Conservation (phyloP, 495 filamentous ascomycete genomes). For the Penicillium bialowiezense region DNA sequence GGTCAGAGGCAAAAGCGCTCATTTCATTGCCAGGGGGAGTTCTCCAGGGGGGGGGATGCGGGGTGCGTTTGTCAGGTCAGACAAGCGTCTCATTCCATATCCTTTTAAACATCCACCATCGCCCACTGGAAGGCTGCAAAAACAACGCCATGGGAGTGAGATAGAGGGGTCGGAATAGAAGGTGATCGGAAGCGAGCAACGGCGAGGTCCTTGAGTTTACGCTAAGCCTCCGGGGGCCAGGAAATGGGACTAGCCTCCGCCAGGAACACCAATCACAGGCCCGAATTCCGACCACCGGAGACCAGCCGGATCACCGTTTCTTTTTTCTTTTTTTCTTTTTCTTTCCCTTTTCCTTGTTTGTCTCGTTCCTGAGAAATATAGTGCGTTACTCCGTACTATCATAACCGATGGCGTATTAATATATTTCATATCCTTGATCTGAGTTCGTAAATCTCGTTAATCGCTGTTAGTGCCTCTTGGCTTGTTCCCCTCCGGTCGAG, state of each 20-base stretch:
- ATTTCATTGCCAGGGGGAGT: neutral
- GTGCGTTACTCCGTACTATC: no score
- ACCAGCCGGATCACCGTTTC: conserved; percentile 4
- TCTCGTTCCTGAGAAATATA: no score
- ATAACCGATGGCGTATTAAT: no score
- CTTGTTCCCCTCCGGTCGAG: neutral
- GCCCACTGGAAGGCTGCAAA: no score
- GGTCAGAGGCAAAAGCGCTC: neutral
- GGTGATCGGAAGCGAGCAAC: conserved; percentile 2
- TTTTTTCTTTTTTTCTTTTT: neutral
- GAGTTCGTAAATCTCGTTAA: neutral
- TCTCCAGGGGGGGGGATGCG: neutral
- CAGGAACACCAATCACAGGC: conserved; percentile 1
- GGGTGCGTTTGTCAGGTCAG: neutral
- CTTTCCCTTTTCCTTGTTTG: neutral
- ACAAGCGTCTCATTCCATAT: no score
- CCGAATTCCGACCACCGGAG: neutral
- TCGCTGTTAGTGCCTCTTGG: neutral
- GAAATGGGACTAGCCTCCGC: neutral
- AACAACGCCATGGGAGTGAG: no score
- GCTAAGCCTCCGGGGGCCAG: neutral
- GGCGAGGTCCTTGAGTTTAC: neutral
- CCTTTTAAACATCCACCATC: no score
- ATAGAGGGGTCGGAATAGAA: neutral
- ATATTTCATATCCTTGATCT: neutral